Evolutionary conservation across 2,329 filamentous ascomycete genomes (phyloP), one percentile per base, ranked within the genome.

Genomic region (Beauveria caledonica): DNA sequence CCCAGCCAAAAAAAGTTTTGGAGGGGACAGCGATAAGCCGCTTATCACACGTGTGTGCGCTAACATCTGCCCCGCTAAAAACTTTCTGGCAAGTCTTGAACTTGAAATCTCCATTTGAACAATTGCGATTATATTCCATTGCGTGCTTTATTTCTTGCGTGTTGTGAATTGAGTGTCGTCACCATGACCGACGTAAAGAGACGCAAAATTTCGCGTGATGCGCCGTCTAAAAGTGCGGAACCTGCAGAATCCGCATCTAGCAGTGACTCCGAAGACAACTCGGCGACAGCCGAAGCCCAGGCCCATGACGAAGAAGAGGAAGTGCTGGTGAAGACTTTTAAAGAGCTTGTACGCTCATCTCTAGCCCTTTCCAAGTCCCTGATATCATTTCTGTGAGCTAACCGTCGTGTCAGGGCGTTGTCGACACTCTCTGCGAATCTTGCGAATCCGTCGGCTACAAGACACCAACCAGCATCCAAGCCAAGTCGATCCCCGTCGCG

Each of bases 401-500:
- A 70, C 46, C 19, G 21, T 53, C 42, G 42, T 4, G 5, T 36
- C 58, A 87, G 84, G 93, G 93, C 25, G 83, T 97, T 54, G 89
- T 92, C 62, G 90, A 95, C 60, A 84, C 89, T 33, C 81, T 99
- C 58, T 95, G 90, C 75, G 92, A 97, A 71, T 91, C 93, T 54
- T 97, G 93, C 76, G 83, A 83, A 5, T 80, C 84, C 0, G 81
- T 97, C 58, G 88, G 89, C 64, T 99, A 92, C 80, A 95, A 88
- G 68, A 75, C 82, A 29, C 90, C 94, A 0, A 99, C 93, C 1
- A 88, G 92, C 0, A 97, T 99, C 65, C 94, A 97, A 73, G 81
- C 82, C 56, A 84, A 95, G 72, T 83, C 92, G 0, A 96, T 97
- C 67, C 93, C 93, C 5, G 72, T 82, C 56, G 92, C 92, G 40